phyloP scores from a whole-genome alignment of 768 basidiomycete genomes.

The Suillus fuscotomentosus region DNA sequence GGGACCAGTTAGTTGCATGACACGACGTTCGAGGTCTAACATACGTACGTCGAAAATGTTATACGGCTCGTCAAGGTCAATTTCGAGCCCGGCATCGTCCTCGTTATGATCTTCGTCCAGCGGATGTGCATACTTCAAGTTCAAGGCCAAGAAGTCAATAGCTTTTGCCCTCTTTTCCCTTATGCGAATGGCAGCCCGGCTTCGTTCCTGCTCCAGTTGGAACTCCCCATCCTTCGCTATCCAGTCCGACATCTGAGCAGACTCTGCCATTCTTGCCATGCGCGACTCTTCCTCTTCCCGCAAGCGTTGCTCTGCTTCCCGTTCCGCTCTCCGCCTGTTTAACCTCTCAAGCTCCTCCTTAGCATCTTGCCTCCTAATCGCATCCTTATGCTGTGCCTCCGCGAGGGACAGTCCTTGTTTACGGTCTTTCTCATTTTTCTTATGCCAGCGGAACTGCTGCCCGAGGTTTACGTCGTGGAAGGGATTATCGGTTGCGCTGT shows the following conservation, averaged over 20 bases:
- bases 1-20: constrained; percentile 10
- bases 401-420: constrained; percentile 79
- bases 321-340: constrained; percentile 86
- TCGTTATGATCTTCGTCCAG: constrained; percentile 66
- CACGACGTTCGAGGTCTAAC: neutral
- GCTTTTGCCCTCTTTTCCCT: constrained; percentile 97
- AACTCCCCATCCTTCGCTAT: constrained; percentile 96
- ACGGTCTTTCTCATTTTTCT: constrained; percentile 95
- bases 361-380: constrained; percentile 80
- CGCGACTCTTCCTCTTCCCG: constrained; percentile 91
- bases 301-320: constrained; percentile 85
- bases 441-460: constrained; percentile 98
- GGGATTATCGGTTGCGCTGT: constrained; percentile 95
- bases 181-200: constrained; percentile 89
- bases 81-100: constrained; percentile 90
- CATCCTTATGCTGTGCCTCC: constrained; percentile 80
- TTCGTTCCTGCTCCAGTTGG: constrained; percentile 91
- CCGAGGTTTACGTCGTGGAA: constrained; percentile 97
- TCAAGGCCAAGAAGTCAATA: constrained; percentile 96
- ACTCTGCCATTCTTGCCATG: constrained; percentile 88
- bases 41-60: constrained; percentile 88
- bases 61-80: constrained; percentile 98
- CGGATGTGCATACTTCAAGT: constrained; percentile 87
- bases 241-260: constrained; percentile 98
- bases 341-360: constrained; percentile 93